Conservation (phyloP, 768 basidiomycete species). For the Suillus plorans region DNA sequence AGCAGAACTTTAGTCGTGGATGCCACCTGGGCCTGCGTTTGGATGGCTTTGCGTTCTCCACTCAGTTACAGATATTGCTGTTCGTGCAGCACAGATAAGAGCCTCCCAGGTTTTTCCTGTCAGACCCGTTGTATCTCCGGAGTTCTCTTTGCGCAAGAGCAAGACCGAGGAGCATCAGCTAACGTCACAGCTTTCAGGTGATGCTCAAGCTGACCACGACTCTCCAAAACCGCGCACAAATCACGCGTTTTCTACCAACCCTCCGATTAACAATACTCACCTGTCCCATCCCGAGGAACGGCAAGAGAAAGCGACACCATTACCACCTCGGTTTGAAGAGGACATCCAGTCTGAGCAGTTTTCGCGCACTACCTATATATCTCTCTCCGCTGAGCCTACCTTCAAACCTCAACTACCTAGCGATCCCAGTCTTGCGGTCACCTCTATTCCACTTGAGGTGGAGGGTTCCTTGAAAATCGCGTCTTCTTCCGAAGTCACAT, state of each 20-base stretch:
- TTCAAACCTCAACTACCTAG: not conserved
- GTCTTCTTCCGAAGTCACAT: not conserved
- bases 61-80: conserved; percentile 57
- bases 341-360: not conserved
- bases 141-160: not conserved
- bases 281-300: not conserved
- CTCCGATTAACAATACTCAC: not conserved
- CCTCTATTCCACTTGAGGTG: not conserved
- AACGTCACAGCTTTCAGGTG: not conserved
- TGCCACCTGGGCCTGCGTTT: conserved; percentile 70
- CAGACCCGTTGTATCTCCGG: not conserved
- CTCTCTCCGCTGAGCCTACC: not conserved
- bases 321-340: not conserved
- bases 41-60: conserved; percentile 72
- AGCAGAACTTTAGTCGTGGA: conserved; percentile 21
- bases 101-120: conserved; percentile 34
- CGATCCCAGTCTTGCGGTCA: not conserved
- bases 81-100: conserved; percentile 61
- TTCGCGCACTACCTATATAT: not conserved
- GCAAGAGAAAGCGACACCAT: not conserved
- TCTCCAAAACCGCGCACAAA: not conserved
- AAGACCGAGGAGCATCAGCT: not conserved
- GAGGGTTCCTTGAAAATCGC: not conserved
- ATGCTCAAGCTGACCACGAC: not conserved
- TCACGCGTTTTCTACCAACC: conserved; percentile 3